Evolutionary conservation across 1,284 basidiomycete genomes (phyloP), one percentile per base, ranked within the genome.

Genomic region (Violaceomyces palustris): DNA sequence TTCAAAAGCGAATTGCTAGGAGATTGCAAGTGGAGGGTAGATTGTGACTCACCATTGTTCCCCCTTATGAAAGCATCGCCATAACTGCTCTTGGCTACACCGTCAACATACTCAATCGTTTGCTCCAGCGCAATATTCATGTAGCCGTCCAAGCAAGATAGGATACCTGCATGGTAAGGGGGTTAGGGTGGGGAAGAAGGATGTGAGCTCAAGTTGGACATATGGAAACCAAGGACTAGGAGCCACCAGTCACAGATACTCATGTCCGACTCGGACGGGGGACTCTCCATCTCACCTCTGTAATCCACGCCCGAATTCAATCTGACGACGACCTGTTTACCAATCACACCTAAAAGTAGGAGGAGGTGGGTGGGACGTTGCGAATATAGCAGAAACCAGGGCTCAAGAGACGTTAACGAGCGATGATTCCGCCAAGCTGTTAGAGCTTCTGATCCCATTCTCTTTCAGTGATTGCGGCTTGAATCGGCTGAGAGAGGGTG

Each of bases 91-190:
- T 88, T 92, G 42, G 87, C 80, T 25, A 78, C 74, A 9, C 91
- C 92, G 61, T 87, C 86, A 11, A 94, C 88, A 74, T 88, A 85
- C 76, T 98, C 93, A 74, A 92, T 87, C 1, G 92, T 96, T 73
- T 96, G 86, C 76, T 98, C 93, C 35, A 98, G 78, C 4, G 91
- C 93, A 45, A 98, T 96, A 77, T 98, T 98, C 94, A 98, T 77
- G 69, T 76, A 76, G 15, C 92, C 94, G 74, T 98, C 94, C 18
- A 98, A 80, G 73, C 94, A 97, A 6, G 89, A 92, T n/a, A 98
- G 78, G 1, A 91, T 80, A 28, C 92, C 92, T 96, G 56, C 0
- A 27, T 18, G 17, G 19, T 4, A 32, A 6, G 14, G 38, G 35
- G 12, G 25, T 17, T 3, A 12, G 12, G 21, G 11, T 30, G 30